Percentiles rank a stretch among this genome's conserved stretches.
Evolutionary conservation across 805 yeast genomes (phyloP).

Genomic region (Wickerhamiella allomyrinae): DNA sequence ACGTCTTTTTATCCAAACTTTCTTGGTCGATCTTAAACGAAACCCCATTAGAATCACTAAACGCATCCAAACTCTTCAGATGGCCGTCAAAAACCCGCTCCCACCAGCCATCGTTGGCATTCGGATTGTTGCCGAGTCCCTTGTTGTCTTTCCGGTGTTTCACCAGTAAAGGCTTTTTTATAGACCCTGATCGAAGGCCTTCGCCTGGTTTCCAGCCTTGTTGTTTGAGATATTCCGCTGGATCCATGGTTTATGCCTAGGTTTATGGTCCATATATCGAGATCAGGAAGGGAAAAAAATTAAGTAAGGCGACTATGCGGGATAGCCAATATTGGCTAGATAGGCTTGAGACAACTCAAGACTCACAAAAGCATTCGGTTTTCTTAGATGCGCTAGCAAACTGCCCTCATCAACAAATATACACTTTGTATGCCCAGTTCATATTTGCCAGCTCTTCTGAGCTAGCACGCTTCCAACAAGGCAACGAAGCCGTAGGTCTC

Average conservation of each 20-base stretch:
- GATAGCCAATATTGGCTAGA: background rate
- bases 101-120: conserved; percentile 92
- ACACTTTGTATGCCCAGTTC: background rate
- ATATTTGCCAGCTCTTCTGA: background rate
- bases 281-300: background rate
- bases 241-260: conserved; percentile 41
- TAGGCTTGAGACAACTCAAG: background rate
- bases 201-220: conserved; percentile 93
- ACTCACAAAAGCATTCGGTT: background rate
- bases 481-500: background rate
- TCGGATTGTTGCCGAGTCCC: conserved; percentile 68
- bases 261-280: background rate
- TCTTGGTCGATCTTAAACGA: conserved; percentile 42
- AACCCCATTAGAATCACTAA: conserved; percentile 24
- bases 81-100: conserved; percentile 90
- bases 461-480: background rate
- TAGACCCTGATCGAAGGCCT: conserved; percentile 64
- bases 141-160: conserved; percentile 81
- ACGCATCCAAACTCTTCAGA: conserved; percentile 58
- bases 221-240: conserved; percentile 52
- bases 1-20: conserved; percentile 22
- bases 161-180: conserved; percentile 74
- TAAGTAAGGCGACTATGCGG: background rate
- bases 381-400: background rate
- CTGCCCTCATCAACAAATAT: background rate